Evolutionary conservation across 148 eudicot species (phyloP), one percentile per base, ranked within the genome.

Genomic region (Arbutus unedo): DNA sequence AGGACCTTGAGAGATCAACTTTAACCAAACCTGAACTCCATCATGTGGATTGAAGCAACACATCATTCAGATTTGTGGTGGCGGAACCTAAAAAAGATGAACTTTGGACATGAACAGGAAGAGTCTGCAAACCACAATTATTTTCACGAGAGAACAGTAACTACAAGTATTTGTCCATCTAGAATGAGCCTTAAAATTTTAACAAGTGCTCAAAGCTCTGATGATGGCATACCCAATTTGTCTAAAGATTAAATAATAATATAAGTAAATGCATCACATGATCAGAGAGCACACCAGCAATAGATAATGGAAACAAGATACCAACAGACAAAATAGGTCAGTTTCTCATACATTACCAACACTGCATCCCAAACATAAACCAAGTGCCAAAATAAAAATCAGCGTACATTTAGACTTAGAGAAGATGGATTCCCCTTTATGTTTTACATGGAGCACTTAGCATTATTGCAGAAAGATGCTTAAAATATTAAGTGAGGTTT

Each of bases 91-190:
- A n/a, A 23, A 75, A 13, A 23, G 15, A 50, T 9, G 43, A 75
- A 75, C 78, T 50, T 50, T 50, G 43, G 54, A 75, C 78, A 75
- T 23, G 55, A 50, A 75, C 41, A 75, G 31, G 10, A 50, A 75
- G n/a, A 50, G 78, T 49, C 41, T 47, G 77, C 54, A 9, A 47
- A 48, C 55, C 31, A 47, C 13, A 74, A n/a, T 44, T 48, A 74
- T 8, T 74, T 45, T 18, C 3, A 72, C 2, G 70, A 64, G 15
- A 64, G 4, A 64, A 64, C 0, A 64, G 70, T 8, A 64, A 64
- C 6, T 72, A 43, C 11, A 6, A 45, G 76, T 45, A 18, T 13
- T 72, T 71, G 43, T 71, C 74, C 49, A 38, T 71, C 74, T 43
- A 21, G 25, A 48, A 48, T 9, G 54, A 48, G 77, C 41, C 38